phyloP scores from a whole-genome alignment of 768 basidiomycete genomes.

The Porphyrellus cyaneotinctus region DNA sequence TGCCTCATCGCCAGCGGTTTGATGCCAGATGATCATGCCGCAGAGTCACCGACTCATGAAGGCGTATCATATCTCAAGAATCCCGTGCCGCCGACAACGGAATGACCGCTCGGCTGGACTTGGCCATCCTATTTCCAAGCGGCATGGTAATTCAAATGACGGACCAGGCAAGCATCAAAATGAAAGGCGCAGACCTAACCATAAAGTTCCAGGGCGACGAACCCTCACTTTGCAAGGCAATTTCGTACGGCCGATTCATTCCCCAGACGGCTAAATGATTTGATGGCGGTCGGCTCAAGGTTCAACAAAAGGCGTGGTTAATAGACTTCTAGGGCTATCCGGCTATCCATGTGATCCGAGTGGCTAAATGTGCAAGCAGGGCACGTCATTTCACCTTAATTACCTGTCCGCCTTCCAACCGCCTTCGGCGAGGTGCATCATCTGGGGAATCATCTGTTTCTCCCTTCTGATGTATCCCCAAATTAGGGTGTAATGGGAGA shows the following conservation, averaged over 20 bases:
- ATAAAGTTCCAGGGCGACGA: constrained; percentile 9
- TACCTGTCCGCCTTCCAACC: constrained; percentile 51
- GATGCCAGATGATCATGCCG: constrained; percentile 17
- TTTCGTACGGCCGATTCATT: constrained; percentile 15
- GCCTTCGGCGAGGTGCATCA: constrained; percentile 48
- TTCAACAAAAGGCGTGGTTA: constrained; percentile 19
- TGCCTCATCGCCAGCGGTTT: constrained; percentile 2
- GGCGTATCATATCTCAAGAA: constrained; percentile 11
- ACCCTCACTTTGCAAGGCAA: constrained; percentile 11
- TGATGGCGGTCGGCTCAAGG: constrained; percentile 18
- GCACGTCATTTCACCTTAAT: constrained; percentile 50
- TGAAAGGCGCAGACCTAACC: constrained; percentile 9
- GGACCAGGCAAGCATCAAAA: background rate
- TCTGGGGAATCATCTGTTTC: constrained; percentile 30
- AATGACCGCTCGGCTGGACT: constrained; percentile 3
- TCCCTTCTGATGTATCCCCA: constrained; percentile 42
- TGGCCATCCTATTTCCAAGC: constrained; percentile 2
- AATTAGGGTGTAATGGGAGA: constrained; percentile 48
- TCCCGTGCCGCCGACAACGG: constrained; percentile 22
- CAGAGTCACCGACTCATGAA: constrained; percentile 19
- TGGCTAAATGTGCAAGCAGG: constrained; percentile 18
- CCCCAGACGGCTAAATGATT: constrained; percentile 20
- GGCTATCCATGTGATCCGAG: constrained; percentile 26
- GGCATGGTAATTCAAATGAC: background rate
- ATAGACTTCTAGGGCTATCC: constrained; percentile 21